Percentiles rank a stretch among this genome's conserved stretches.
These are phyloP conservation scores for Mycosphaerella sp. DNA, from an alignment of 2,329 filamentous ascomycete species.

Conservation along the genomic window DNA sequence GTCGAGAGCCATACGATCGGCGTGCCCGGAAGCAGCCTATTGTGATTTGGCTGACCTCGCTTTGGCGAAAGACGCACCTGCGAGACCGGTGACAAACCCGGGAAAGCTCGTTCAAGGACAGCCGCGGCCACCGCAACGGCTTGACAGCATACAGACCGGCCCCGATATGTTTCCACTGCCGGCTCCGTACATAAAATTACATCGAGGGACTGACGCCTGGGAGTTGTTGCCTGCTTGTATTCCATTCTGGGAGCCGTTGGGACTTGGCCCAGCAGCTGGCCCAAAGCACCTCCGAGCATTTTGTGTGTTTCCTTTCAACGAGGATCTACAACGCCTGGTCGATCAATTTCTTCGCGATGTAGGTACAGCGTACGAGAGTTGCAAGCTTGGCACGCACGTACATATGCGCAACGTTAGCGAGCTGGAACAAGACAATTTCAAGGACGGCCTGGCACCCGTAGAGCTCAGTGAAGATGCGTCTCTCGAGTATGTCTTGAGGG, in stretches of 20 bases:
- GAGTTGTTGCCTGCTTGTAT: constrained; percentile 70
- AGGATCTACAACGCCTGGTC: constrained; percentile 56
- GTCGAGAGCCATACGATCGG: constrained; percentile 1
- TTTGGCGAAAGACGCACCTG: constrained; percentile 23
- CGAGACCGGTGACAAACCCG: constrained; percentile 13
- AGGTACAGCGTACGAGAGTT: constrained; percentile 64
- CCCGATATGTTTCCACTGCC: constrained; percentile 55
- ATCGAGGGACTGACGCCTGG: constrained; percentile 61
- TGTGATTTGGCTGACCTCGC: constrained; percentile 29
- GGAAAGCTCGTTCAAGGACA: constrained; percentile 25
- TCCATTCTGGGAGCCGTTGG: constrained; percentile 75
- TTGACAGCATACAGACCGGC: constrained; percentile 26
- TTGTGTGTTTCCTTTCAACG: constrained; percentile 63
- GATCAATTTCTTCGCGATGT: constrained; percentile 61
- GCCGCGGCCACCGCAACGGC: constrained; percentile 29
- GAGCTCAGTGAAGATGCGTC: constrained; percentile 19
- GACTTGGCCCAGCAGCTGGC: constrained; percentile 64
- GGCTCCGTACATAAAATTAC: constrained; percentile 65
- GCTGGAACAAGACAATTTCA: constrained; percentile 22
- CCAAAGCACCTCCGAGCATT: constrained; percentile 65
- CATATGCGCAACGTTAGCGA: constrained; percentile 46
- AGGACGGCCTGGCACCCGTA: constrained; percentile 37
- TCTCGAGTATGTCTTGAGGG: constrained; percentile 20
- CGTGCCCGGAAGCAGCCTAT: constrained; percentile 15
- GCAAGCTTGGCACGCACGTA: constrained; percentile 56